Evolutionary conservation across 371 early-diverging fungal genomes (phyloP).

Genomic region (Lichtheimia corymbifera): DNA sequence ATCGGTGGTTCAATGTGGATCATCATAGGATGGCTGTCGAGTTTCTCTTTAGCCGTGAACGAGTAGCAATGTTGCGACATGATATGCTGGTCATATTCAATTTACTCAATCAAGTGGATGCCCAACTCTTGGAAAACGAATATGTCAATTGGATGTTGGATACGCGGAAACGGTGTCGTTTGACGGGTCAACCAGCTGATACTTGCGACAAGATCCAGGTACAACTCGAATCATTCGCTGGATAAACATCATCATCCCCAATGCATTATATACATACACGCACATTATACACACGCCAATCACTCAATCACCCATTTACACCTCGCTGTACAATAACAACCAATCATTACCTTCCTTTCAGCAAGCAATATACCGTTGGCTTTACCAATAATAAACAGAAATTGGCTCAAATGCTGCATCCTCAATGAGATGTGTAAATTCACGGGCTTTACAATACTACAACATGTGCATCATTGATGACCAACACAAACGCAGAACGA

Average conservation of each 20-base stretch:
- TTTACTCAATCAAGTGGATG: constrained; percentile 56
- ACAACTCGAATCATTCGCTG: constrained; percentile 6
- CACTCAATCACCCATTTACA: too few species aligned
- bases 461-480: too few species aligned
- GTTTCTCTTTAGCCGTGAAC: constrained; percentile 54
- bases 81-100: constrained; percentile 59
- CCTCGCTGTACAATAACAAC: too few species aligned
- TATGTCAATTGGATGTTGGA: constrained; percentile 67
- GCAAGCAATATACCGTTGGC: too few species aligned
- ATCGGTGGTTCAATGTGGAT: constrained; percentile 36
- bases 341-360: too few species aligned
- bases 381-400: too few species aligned
- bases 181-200: constrained; percentile 9
- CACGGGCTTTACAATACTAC: too few species aligned
- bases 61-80: constrained; percentile 58
- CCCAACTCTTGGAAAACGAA: constrained; percentile 54
- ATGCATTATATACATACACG: background rate
- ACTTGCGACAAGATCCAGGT: constrained; percentile 5
- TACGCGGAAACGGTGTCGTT: constrained; percentile 43
- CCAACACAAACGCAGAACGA: too few species aligned
- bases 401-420: too few species aligned
- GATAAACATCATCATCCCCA: background rate
- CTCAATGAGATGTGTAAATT: too few species aligned
- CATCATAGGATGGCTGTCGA: constrained; percentile 55
- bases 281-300: too few species aligned